Conservation (phyloP, 352 stramenopile genomes). For the Pythium guiyangense region DNA sequence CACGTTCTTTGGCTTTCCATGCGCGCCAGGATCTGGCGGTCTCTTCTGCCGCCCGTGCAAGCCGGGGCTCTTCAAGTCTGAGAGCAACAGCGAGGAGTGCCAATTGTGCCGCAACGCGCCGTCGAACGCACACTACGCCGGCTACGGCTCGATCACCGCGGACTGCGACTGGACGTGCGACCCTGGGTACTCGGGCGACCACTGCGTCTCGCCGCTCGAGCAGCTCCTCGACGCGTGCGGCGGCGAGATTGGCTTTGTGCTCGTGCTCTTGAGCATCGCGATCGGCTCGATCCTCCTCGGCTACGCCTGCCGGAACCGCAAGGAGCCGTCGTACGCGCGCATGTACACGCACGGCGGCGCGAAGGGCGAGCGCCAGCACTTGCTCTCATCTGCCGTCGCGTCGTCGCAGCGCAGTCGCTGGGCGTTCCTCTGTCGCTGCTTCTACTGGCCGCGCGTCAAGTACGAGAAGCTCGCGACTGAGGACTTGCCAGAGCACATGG, state of each 20-base stretch:
- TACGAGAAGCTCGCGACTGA: slow-evolving; percentile 78
- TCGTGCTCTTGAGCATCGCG: slow-evolving; percentile 64
- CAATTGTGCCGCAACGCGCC: slow-evolving; percentile 54
- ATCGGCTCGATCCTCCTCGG: slow-evolving; percentile 69
- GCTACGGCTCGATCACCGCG: slow-evolving; percentile 33
- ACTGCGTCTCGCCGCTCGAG: slow-evolving; percentile 71
- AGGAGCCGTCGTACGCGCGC: slow-evolving; percentile 56
- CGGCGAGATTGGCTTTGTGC: slow-evolving; percentile 63
- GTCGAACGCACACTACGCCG: slow-evolving; percentile 64
- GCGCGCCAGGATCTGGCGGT: slow-evolving; percentile 61
- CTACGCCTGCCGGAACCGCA: slow-evolving; percentile 64
- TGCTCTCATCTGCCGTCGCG: slow-evolving; percentile 53
- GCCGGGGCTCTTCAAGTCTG: slow-evolving; percentile 66
- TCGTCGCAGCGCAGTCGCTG: slow-evolving; percentile 55
- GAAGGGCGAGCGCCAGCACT: slow-evolving; percentile 59
- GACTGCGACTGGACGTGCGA: slow-evolving; percentile 71
- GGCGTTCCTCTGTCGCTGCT: slow-evolving; percentile 47
- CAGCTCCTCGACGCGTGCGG: slow-evolving; percentile 73
- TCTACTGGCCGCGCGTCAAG: slow-evolving; percentile 70
- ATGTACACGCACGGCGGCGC: slow-evolving; percentile 40
- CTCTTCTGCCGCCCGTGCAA: slow-evolving; percentile 64
- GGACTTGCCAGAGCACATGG: slow-evolving; percentile 81
- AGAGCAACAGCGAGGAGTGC: slow-evolving; percentile 78
- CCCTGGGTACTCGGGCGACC: slow-evolving; percentile 66
- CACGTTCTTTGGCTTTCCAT: slow-evolving; percentile 77